Conservation (phyloP, 129 eudicot genomes). For the Arctium minus region DNA sequence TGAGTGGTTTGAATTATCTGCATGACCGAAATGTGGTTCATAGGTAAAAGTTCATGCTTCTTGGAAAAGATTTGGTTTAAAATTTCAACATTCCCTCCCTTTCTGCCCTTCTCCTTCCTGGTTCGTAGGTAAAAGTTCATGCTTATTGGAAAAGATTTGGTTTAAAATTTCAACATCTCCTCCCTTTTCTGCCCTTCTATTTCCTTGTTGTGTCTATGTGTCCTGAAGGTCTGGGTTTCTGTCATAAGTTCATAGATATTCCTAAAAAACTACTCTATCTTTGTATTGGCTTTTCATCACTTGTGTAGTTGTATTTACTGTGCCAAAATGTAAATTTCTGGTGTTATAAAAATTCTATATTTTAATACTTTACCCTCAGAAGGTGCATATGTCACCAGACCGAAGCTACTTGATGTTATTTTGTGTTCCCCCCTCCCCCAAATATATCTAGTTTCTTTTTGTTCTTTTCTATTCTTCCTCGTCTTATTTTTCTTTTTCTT, state of each 20-base stretch:
- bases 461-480: background rate
- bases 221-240: background rate
- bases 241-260: background rate
- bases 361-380: background rate
- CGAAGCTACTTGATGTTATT: background rate
- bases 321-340: background rate
- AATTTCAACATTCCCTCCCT: background rate
- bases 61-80: background rate
- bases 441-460: background rate
- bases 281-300: background rate
- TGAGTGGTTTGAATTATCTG: conserved; percentile 70
- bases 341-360: background rate
- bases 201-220: background rate
- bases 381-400: background rate
- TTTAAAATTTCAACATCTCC: background rate
- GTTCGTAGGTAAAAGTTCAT: conserved; percentile 67
- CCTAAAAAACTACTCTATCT: background rate
- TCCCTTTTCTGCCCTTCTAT: background rate
- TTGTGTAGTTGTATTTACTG: background rate
- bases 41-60: conserved; percentile 45
- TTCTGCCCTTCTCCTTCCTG: background rate
- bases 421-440: background rate
- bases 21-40: conserved; percentile 74
- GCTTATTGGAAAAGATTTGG: background rate
- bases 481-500: background rate